phyloP scores from a whole-genome alignment of 805 yeast species.

The Sugiyamaella mastotermitis region DNA sequence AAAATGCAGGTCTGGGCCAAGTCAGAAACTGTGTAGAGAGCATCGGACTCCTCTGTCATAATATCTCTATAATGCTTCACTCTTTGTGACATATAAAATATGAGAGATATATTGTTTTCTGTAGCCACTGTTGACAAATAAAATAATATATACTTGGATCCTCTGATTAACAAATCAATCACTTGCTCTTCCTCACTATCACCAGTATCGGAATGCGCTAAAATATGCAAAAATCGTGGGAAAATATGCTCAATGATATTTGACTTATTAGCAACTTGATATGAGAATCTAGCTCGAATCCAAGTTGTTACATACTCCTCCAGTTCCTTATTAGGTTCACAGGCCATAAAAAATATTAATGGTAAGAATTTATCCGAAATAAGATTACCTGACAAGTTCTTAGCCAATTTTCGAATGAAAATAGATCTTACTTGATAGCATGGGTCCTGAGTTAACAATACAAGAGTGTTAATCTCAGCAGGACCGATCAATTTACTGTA shows the following conservation, averaged over 20 bases:
- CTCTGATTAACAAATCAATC: slow-evolving; percentile 28
- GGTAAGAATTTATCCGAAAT: slow-evolving; percentile 65
- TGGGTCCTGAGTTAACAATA: slow-evolving; percentile 63
- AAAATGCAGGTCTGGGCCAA: slow-evolving; percentile 61
- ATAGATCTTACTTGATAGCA: slow-evolving; percentile 46
- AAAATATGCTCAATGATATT: slow-evolving; percentile 57
- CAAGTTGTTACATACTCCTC: slow-evolving; percentile 55
- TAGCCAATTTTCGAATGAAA: slow-evolving; percentile 47
- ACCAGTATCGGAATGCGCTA: slow-evolving; percentile 63
- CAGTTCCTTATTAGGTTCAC: slow-evolving; percentile 57
- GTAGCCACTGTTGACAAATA: slow-evolving; percentile 55
- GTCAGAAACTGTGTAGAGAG: slow-evolving; percentile 65
- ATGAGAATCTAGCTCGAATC: slow-evolving; percentile 53
- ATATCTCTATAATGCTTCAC: slow-evolving; percentile 73
- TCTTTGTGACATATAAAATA: slow-evolving; percentile 72
- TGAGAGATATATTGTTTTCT: slow-evolving; percentile 60
- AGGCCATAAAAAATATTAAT: slow-evolving; percentile 64
- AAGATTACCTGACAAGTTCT: slow-evolving; percentile 42
- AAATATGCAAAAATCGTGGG: slow-evolving; percentile 58
- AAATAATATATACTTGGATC: slow-evolving; percentile 53
- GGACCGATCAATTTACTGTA: slow-evolving; percentile 51
- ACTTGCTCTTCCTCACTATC: slow-evolving; percentile 18
- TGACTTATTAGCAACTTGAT: slow-evolving; percentile 19
- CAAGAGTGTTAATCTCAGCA: slow-evolving; percentile 44
- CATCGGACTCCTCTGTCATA: slow-evolving; percentile 32